Evolutionary conservation across 805 yeast genomes (phyloP).

Genomic region (Candida sakaeoensis): DNA sequence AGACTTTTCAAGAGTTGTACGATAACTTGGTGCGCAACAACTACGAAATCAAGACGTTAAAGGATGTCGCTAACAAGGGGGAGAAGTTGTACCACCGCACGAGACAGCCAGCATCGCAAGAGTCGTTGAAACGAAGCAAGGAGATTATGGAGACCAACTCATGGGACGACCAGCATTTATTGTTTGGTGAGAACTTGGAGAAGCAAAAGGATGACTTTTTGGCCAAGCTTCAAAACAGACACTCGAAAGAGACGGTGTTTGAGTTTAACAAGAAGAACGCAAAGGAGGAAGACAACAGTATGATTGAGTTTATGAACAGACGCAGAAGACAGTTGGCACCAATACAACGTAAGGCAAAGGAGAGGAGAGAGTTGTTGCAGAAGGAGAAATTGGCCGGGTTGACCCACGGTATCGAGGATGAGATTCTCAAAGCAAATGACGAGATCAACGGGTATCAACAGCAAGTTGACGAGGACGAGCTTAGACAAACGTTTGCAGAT

Average conservation of each 20-base stretch:
- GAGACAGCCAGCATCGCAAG: conserved; percentile 79
- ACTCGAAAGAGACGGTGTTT: conserved; percentile 85
- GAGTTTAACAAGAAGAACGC: conserved; percentile 62
- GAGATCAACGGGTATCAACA: conserved; percentile 42
- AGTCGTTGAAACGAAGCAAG: conserved; percentile 80
- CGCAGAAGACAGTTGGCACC: conserved; percentile 88
- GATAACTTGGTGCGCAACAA: conserved; percentile 56
- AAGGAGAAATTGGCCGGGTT: conserved; percentile 75
- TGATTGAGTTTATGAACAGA: conserved; percentile 79
- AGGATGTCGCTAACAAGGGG: conserved; percentile 77
- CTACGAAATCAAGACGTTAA: conserved; percentile 63
- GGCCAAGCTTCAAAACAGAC: conserved; percentile 65
- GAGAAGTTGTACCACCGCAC: conserved; percentile 85
- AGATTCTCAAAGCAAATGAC: conserved; percentile 52
- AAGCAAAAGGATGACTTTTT: conserved; percentile 70
- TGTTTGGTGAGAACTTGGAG: conserved; percentile 75
- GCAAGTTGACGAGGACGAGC: conserved; percentile 43
- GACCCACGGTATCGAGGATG: conserved; percentile 70
- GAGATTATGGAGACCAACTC: conserved; percentile 63
- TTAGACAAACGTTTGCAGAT: conserved; percentile 48
- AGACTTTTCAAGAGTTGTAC: conserved; percentile 67
- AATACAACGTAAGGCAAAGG: conserved; percentile 73
- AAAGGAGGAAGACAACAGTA: conserved; percentile 51
- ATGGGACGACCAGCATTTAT: conserved; percentile 86
- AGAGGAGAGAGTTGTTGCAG: conserved; percentile 62